These are phyloP conservation scores for Myriosclerotinia scirpicola DNA, from an alignment of 2,329 filamentous ascomycete genomes.

Conservation along the genomic window DNA sequence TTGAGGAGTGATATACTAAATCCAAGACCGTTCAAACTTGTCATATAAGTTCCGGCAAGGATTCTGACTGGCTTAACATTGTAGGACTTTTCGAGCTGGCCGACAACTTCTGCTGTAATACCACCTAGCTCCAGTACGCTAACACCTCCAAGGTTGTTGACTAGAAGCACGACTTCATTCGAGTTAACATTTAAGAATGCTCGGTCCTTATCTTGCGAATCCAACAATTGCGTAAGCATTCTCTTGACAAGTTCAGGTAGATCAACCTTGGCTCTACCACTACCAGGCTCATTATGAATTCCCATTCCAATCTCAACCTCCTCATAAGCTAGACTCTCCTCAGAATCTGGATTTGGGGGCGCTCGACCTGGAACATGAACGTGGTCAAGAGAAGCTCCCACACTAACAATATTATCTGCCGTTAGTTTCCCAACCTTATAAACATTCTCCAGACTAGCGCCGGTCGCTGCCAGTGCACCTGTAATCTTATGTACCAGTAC, in stretches of 20 bases:
- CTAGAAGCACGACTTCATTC: slow-evolving; percentile 63
- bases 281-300: slow-evolving; percentile 66
- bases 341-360: slow-evolving; percentile 51
- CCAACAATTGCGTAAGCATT: slow-evolving; percentile 66
- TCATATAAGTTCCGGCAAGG: slow-evolving; percentile 68
- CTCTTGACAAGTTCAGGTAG: slow-evolving; percentile 53
- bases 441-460: slow-evolving; percentile 67
- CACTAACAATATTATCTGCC: slow-evolving; percentile 75
- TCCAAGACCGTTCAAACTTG: slow-evolving; percentile 68
- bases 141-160: slow-evolving; percentile 71
- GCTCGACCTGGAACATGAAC: slow-evolving; percentile 88
- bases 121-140: slow-evolving; percentile 66
- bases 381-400: slow-evolving; percentile 82
- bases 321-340: slow-evolving; percentile 54
- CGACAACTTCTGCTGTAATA: slow-evolving; percentile 64
- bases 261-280: slow-evolving; percentile 50
- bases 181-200: slow-evolving; percentile 58
- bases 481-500: slow-evolving; percentile 89
- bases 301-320: slow-evolving; percentile 71
- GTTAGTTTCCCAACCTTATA: slow-evolving; percentile 68
- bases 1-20: slow-evolving; percentile 69
- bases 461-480: slow-evolving; percentile 76
- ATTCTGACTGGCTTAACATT: slow-evolving; percentile 61
- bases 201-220: slow-evolving; percentile 61
- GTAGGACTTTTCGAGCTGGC: slow-evolving; percentile 58